Evolutionary conservation across 2,329 filamentous ascomycete genomes (phyloP).

Genomic region (Fusarium albosuccineum): DNA sequence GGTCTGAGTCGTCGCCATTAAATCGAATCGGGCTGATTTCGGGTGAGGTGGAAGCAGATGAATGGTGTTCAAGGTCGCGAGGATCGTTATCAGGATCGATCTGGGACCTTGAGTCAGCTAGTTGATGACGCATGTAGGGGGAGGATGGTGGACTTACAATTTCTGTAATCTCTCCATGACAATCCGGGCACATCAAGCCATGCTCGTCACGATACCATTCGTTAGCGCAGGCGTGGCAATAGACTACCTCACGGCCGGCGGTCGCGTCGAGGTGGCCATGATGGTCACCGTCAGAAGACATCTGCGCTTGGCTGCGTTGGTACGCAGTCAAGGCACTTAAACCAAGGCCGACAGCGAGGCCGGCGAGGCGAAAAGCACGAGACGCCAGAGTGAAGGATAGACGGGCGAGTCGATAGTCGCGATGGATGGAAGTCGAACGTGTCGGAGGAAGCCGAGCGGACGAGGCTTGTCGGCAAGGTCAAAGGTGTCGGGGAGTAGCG

Average conservation of each 20-base stretch:
- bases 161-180: slow-evolving; percentile 83
- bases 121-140: not conserved
- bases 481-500: slow-evolving; percentile 9
- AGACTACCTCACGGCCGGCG: slow-evolving; percentile 77
- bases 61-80: slow-evolving; percentile 55
- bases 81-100: slow-evolving; percentile 72
- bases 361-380: slow-evolving; percentile 65
- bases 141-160: slow-evolving; percentile 72
- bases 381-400: slow-evolving; percentile 64
- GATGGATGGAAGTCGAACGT: slow-evolving; percentile 8
- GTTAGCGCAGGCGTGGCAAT: slow-evolving; percentile 83
- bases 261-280: slow-evolving; percentile 63
- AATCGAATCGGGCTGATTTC: slow-evolving; percentile 45
- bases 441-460: slow-evolving; percentile 9
- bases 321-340: slow-evolving; percentile 69
- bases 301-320: slow-evolving; percentile 61
- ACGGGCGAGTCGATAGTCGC: slow-evolving; percentile 9
- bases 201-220: slow-evolving; percentile 84
- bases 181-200: slow-evolving; percentile 80
- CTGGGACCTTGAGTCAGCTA: slow-evolving; percentile 52
- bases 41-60: slow-evolving; percentile 48
- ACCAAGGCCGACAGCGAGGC: slow-evolving; percentile 70
- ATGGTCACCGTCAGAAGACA: slow-evolving; percentile 50
- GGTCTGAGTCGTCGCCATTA: slow-evolving; percentile 63
- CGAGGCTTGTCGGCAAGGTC: slow-evolving; percentile 6